Evolutionary conservation across 1,139 yeast species (phyloP), one percentile per base, ranked within the genome.

Genomic region (Protomyces gravidus): DNA sequence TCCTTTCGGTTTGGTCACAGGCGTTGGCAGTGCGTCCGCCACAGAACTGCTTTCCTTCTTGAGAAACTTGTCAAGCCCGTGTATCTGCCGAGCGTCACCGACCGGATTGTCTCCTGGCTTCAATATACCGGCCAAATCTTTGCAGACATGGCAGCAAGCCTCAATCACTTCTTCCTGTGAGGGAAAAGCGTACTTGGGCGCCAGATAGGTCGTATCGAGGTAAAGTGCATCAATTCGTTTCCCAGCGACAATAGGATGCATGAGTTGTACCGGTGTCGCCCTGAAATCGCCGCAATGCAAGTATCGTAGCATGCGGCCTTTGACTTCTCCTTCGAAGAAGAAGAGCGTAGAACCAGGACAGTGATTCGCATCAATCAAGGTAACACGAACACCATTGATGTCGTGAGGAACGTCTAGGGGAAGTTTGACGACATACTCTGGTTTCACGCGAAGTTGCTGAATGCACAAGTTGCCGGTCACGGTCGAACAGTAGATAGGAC

Each of bases 211-310:
- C 0, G 97, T 92, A 69, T 92, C 97, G 33, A 90, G 76, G 68
- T 87, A 89, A 0, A 87, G 78, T 60, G 77, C 78, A 66, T 86
- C 84, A 15, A 83, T 72, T 11, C 68, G 72, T 59, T 74, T 74
- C 26, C 61, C 62, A 21, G 42, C 50, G 13, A 67, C 45, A 6
- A 55, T 23, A 7, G 67, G 66, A 42, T 66, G 65, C 33, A 27
- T 33, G 13, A 67, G 26, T 19, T 67, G 59, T 70, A 70, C 28
- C 61, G 60, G 56, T 75, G 79, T 79, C 11, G 89, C 90, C 61
- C 98, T 74, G 67, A 90, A 92, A 71, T 92, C 98, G 3, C 97
- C 98, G 60, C 97, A 89, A 70, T 92, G 98, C 40, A 92, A 71
- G 1, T 60, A 61, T 11, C 64, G 59, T 26, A 55, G 32, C 5